A percentile compares a stretch with the other conserved stretches of the same genome.
These are phyloP conservation scores for Dactylonectria macrodidyma DNA, from an alignment of 2,329 filamentous ascomycete genomes.

Conservation along the genomic window DNA sequence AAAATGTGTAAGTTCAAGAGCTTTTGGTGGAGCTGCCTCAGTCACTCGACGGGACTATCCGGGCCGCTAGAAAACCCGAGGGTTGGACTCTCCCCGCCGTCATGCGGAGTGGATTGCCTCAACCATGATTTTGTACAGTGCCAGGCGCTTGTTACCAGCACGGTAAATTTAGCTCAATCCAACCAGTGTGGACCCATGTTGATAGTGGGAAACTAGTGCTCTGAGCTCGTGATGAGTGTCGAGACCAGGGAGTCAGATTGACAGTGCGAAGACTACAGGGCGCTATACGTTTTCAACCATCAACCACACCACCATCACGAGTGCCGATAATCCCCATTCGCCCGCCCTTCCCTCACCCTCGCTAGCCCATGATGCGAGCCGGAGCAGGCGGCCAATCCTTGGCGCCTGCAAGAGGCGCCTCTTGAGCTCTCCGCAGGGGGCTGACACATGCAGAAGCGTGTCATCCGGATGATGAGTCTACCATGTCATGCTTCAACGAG, in stretches of 20 bases:
- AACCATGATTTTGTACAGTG: neutral
- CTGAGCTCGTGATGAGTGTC: neutral
- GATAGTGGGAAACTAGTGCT: neutral
- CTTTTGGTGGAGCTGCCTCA: slow-evolving; percentile 28
- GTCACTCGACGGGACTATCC: slow-evolving; percentile 15
- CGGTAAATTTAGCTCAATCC: neutral
- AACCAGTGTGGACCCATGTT: neutral
- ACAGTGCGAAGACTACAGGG: slow-evolving; percentile 10
- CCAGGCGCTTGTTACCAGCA: neutral
- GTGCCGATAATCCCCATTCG: slow-evolving; percentile 25
- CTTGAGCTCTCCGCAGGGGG: neutral
- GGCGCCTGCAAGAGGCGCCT: slow-evolving; percentile 17
- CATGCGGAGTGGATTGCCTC: neutral
- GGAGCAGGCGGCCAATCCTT: slow-evolving; percentile 23
- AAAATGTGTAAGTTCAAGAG: slow-evolving; percentile 17
- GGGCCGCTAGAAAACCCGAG: slow-evolving; percentile 47
- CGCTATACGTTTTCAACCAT: slow-evolving; percentile 4
- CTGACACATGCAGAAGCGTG: slow-evolving; percentile 29
- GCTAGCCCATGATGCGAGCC: slow-evolving; percentile 20
- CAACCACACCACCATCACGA: slow-evolving; percentile 26
- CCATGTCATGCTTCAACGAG: slow-evolving; percentile 11
- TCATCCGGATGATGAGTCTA: slow-evolving; percentile 29
- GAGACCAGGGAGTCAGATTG: neutral
- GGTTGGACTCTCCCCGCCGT: neutral
- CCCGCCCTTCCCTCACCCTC: slow-evolving; percentile 10